A percentile compares a stretch with the other conserved stretches of the same genome.
Evolutionary conservation across 306 rosid genomes (phyloP).

Genomic region (Medicago truncatula): DNA sequence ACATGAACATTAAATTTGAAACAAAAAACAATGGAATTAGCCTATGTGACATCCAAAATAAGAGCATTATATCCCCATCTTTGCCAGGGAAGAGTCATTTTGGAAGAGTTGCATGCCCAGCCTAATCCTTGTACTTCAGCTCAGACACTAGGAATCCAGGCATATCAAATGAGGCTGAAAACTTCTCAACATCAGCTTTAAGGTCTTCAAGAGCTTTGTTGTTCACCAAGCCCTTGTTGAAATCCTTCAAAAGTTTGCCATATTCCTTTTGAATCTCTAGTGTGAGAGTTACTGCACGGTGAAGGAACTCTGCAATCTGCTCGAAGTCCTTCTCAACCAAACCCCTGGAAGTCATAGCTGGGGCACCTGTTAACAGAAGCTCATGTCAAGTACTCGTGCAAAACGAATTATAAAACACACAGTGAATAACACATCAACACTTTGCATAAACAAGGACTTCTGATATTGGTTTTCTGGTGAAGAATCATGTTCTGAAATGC

Average conservation of each 20-base stretch:
- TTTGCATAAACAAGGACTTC: not conserved
- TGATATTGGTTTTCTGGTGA: not conserved
- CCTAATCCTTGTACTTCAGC: constrained; percentile 91
- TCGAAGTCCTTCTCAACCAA: constrained; percentile 92
- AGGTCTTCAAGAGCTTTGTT: constrained; percentile 82
- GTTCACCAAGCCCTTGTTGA: constrained; percentile 88
- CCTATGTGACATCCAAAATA: constrained; percentile 1
- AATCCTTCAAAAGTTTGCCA: constrained; percentile 93
- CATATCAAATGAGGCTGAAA: constrained; percentile 79
- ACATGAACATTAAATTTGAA: constrained; percentile 36
- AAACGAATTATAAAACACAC: not conserved
- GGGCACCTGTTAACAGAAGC: constrained; percentile 65
- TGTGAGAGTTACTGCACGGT: constrained; percentile 80
- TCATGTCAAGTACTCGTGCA: constrained; percentile 33
- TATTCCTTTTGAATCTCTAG: constrained; percentile 73
- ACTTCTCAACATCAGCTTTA: constrained; percentile 88
- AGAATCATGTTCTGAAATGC: not conserved
- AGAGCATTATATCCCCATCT: not conserved
- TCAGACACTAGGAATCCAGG: constrained; percentile 79
- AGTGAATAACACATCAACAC: not conserved
- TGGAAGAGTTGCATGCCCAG: not conserved
- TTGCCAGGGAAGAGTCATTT: not conserved
- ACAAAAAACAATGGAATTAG: constrained; percentile 13
- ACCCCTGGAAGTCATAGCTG: constrained; percentile 97
- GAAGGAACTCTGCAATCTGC: constrained; percentile 92